phyloP scores from a whole-genome alignment of 2,329 filamentous ascomycete species.

The Kalmusia sp. region DNA sequence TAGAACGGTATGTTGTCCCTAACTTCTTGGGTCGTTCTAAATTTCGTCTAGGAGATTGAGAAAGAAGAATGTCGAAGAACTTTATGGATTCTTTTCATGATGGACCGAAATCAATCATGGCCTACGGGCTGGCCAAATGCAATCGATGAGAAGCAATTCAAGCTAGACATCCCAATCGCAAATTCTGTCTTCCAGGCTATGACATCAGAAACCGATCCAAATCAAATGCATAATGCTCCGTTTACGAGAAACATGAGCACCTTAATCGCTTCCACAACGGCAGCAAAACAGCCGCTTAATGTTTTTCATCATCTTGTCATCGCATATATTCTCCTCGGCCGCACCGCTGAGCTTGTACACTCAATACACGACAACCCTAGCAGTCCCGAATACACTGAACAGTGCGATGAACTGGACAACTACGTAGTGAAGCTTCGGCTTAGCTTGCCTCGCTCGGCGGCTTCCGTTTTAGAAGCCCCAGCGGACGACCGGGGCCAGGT shows the following conservation, averaged over 20 bases:
- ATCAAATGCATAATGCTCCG: slow-evolving; percentile 11
- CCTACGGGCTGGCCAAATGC: slow-evolving; percentile 36
- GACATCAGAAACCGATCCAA: slow-evolving; percentile 9
- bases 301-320: slow-evolving; percentile 31
- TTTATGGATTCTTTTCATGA: slow-evolving; percentile 40
- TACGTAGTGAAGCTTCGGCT: slow-evolving; percentile 34
- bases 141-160: slow-evolving; percentile 39
- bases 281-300: slow-evolving; percentile 20
- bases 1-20: slow-evolving; percentile 6
- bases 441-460: slow-evolving; percentile 31
- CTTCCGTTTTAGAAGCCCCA: slow-evolving; percentile 28
- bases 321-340: slow-evolving; percentile 37
- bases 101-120: slow-evolving; percentile 36
- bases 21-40: background rate
- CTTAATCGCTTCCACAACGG: slow-evolving; percentile 20
- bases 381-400: slow-evolving; percentile 28
- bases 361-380: slow-evolving; percentile 32
- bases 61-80: slow-evolving; percentile 37
- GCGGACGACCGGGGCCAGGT: slow-evolving; percentile 25
- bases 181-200: slow-evolving; percentile 31
- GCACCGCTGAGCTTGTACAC: slow-evolving; percentile 33
- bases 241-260: slow-evolving; percentile 32
- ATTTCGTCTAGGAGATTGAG: slow-evolving; percentile 15
- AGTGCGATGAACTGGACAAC: slow-evolving; percentile 32
- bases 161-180: slow-evolving; percentile 36